A percentile compares a stretch with the other conserved stretches of the same genome.
phyloP scores from a whole-genome alignment of 2,329 filamentous ascomycete species.

The Dothidotthia symphoricarpi region DNA sequence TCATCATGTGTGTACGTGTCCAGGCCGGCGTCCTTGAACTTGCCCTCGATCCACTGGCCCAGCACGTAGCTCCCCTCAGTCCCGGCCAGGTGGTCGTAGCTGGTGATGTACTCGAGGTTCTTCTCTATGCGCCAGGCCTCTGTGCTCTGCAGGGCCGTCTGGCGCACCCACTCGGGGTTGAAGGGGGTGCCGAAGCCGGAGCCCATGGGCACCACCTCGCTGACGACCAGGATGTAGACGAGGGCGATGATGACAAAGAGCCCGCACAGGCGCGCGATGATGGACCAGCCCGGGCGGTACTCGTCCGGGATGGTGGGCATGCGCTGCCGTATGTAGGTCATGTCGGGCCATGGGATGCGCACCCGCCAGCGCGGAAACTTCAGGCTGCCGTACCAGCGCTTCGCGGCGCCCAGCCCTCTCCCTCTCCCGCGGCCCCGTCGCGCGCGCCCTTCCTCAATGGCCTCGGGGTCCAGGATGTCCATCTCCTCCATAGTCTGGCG shows the following conservation, averaged over 20 bases:
- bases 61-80: conserved; percentile 87
- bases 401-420: conserved; percentile 46
- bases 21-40: conserved; percentile 70
- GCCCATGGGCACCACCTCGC: conserved; percentile 73
- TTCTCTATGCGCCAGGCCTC: conserved; percentile 63
- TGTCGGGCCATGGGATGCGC: conserved; percentile 36
- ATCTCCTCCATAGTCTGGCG: conserved; percentile 81
- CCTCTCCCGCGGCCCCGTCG: conserved; percentile 34
- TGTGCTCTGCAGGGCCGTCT: conserved; percentile 70
- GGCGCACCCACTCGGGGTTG: conserved; percentile 77
- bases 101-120: conserved; percentile 73
- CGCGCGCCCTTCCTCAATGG: conserved; percentile 30
- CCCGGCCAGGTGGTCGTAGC: conserved; percentile 88
- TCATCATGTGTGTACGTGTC: conserved; percentile 75
- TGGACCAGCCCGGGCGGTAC: conserved; percentile 57
- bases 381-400: conserved; percentile 54
- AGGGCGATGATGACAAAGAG: conserved; percentile 72
- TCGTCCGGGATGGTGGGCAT: conserved; percentile 48
- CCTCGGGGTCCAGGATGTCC: conserved; percentile 41
- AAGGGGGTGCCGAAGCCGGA: conserved; percentile 64
- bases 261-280: conserved; percentile 71
- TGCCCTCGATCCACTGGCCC: conserved; percentile 77
- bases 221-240: conserved; percentile 81
- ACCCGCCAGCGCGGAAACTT: conserved; percentile 59
- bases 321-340: conserved; percentile 18